phyloP scores from a whole-genome alignment of 495 filamentous ascomycete species.

The Cudoniella acicularis region DNA sequence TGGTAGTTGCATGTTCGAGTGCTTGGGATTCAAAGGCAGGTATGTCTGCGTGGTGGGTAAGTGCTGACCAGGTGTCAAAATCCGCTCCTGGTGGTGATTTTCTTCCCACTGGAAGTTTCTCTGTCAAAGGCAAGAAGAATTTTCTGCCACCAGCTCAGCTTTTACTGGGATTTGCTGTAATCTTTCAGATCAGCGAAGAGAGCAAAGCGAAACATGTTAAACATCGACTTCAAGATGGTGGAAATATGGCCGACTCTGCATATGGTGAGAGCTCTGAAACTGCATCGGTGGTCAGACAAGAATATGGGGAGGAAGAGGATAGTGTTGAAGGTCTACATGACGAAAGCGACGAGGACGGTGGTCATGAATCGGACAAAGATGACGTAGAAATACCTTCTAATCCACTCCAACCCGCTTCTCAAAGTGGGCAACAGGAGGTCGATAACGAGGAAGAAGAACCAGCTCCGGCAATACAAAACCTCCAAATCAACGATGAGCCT shows the following conservation, averaged over 20 bases:
- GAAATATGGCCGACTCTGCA: not conserved
- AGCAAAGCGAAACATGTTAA: constrained; percentile 77
- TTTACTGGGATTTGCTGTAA: constrained; percentile 77
- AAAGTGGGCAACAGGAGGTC: not conserved
- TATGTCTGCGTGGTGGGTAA: constrained; percentile 94
- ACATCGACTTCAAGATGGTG: constrained; percentile 47
- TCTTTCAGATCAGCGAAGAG: constrained; percentile 87
- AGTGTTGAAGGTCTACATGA: constrained; percentile 34
- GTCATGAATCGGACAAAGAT: constrained; percentile 32
- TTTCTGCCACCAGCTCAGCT: constrained; percentile 86
- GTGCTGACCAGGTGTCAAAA: constrained; percentile 84
- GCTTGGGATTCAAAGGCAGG: constrained; percentile 96
- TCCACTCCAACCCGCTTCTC: constrained; percentile 38
- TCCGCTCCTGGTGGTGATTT: constrained; percentile 74
- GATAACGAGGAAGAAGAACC: not conserved
- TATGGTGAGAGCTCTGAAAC: too few relatives aligned
- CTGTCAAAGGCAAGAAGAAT: constrained; percentile 80
- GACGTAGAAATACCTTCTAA: constrained; percentile 35
- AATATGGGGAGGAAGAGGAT: not conserved
- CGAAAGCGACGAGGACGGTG: constrained; percentile 22
- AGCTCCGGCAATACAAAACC: not conserved
- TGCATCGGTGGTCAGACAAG: not conserved
- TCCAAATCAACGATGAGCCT: not conserved
- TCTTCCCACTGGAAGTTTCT: constrained; percentile 70
- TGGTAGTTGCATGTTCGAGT: constrained; percentile 76